Base-by-base conservation (phyloP, 495 filamentous ascomycete genomes). In the Tuber borchii region DNA sequence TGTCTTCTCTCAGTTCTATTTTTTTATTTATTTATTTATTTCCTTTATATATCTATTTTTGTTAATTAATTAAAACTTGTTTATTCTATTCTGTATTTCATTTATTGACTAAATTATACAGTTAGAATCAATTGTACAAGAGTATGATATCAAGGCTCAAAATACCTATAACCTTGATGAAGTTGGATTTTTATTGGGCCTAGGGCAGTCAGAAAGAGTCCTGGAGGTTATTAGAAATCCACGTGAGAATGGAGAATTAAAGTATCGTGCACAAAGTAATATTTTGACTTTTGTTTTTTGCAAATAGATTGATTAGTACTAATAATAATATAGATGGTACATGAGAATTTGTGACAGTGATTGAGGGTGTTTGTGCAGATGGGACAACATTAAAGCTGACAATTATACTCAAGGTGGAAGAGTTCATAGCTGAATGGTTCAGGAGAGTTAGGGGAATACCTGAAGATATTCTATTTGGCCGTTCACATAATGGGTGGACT, bases 281-380 rank as follows among this genome's bases (percentile, higher is more conserved):
- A 1, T 37, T 37, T 37, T 37, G 1, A 37, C 2, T 37, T 2
- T 37, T 37, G 34, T 37, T 37, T 37, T 37, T 37, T 37, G 2
- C 34, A 37, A 37, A 37, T 37, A 37, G 34, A 37, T 37, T 37
- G 2, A 37, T 2, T 37, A 37, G 45, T 46, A 20, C 45, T 46
- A 51, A 39, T 51, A 7, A 39, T 39, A 40, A 16, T 17, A 31
- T 22, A 45, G 70, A 74, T 71, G 65, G 72, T 22, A 71, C 42
- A n/a, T 20, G 65, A 37, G 72, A 77, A 65, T 74, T 77, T 26
- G 71, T 77, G 10, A 74, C 75, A 1, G 65, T 73, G 1, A 69
- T 71, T 40, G 72, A 77, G 56, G 45, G 72, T 19, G 48, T 77
- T 43, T 74, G 61, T n/a, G 72, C 75, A n/a, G 51, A 39, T 22